Conservation (phyloP, 495 filamentous ascomycete genomes). For the Penicillium ucsense region DNA sequence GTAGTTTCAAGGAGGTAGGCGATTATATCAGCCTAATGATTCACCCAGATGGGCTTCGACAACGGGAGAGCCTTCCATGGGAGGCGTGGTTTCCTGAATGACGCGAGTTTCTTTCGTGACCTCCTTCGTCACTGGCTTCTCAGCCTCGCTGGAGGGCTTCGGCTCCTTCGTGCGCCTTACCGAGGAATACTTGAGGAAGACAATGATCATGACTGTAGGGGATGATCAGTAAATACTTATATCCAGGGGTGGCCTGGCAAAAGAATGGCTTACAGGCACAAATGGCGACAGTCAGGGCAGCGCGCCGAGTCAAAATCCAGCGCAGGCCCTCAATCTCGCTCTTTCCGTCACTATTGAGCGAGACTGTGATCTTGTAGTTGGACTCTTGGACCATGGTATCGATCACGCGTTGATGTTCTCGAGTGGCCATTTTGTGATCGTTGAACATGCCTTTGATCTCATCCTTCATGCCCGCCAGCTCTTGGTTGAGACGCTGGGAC, state of each 20-base stretch:
- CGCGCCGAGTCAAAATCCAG: conserved; percentile 82
- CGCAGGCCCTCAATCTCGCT: conserved; percentile 84
- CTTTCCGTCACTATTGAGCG: conserved; percentile 74
- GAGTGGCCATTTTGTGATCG: conserved; percentile 85
- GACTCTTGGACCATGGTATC: conserved; percentile 82
- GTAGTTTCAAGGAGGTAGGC: background rate
- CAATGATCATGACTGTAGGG: conserved; percentile 34
- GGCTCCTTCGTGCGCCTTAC: conserved; percentile 21
- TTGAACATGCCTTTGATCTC: conserved; percentile 93
- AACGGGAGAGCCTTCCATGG: conserved; percentile 1
- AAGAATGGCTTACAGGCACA: conserved; percentile 26
- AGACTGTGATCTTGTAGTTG: conserved; percentile 87
- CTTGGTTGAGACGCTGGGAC: conserved; percentile 70
- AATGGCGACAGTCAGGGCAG: conserved; percentile 63
- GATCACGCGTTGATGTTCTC: conserved; percentile 72
- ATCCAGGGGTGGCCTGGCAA: background rate
- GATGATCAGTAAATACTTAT: conserved; percentile 12
- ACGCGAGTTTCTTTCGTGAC: conserved; percentile 14
- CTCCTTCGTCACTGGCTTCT: conserved; percentile 25
- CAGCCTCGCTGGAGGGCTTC: conserved; percentile 26
- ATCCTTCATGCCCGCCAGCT: conserved; percentile 70
- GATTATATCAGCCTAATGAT: conserved; percentile 24
- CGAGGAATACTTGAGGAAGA: conserved; percentile 39
- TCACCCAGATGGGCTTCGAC: conserved; percentile 26
- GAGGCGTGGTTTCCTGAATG: conserved; percentile 10